phyloP scores from a whole-genome alignment of 2,329 filamentous ascomycete species.

The Corynespora cassiicola region DNA sequence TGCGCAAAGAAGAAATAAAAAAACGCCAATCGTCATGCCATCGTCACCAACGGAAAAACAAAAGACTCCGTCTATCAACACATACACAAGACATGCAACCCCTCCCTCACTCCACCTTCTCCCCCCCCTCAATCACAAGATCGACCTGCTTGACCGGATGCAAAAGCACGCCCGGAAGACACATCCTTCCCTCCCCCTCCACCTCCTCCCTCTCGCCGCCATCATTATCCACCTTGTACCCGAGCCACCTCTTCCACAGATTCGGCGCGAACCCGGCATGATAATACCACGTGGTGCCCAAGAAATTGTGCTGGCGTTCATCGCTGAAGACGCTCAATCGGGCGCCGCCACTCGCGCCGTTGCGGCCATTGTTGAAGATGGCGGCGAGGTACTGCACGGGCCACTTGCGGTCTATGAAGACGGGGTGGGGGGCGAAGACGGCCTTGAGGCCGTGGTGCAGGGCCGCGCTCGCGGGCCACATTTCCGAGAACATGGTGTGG shows the following conservation, averaged over 20 bases:
- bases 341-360: slow-evolving; percentile 57
- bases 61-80: no score
- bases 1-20: no score
- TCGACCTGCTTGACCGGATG: slow-evolving; percentile 60
- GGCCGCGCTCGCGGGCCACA: slow-evolving; percentile 75
- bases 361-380: slow-evolving; percentile 63
- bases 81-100: no score
- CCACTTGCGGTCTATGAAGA: slow-evolving; percentile 64
- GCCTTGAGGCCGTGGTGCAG: slow-evolving; percentile 81
- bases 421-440: slow-evolving; percentile 67
- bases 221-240: slow-evolving; percentile 59
- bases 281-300: slow-evolving; percentile 62
- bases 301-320: slow-evolving; percentile 61
- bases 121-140: slow-evolving; percentile 51
- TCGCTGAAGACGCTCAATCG: slow-evolving; percentile 58
- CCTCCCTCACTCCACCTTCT: slow-evolving; percentile 4
- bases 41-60: no score
- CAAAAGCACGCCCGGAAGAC: slow-evolving; percentile 54
- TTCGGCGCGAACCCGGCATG: slow-evolving; percentile 60
- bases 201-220: slow-evolving; percentile 54
- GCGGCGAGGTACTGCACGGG: slow-evolving; percentile 60
- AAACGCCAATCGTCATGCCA: no score
- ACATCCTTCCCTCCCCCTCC: slow-evolving; percentile 56
- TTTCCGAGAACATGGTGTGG: slow-evolving; percentile 79
- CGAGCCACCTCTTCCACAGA: slow-evolving; percentile 63